phyloP scores from a whole-genome alignment of 2,329 filamentous ascomycete species.

The Talaromyces albobiverticillius region DNA sequence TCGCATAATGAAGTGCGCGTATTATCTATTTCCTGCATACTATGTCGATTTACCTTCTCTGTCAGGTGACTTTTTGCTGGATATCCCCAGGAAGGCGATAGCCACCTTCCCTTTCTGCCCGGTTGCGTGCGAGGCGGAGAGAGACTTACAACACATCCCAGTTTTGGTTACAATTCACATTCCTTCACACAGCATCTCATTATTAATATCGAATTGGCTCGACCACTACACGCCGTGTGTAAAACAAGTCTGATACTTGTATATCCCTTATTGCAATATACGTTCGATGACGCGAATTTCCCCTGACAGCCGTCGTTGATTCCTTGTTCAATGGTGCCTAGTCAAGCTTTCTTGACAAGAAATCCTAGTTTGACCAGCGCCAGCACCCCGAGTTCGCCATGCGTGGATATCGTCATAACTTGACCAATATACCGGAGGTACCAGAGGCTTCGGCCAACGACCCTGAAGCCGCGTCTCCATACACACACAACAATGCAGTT shows the following conservation, averaged over 20 bases:
- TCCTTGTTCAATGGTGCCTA: background rate
- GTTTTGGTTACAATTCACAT: background rate
- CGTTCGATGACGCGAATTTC: background rate
- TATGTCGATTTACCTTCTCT: background rate
- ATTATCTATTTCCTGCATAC: background rate
- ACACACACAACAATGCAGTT: background rate
- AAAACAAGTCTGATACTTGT: background rate
- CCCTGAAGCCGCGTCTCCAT: background rate
- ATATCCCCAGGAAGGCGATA: background rate
- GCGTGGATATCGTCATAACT: slow-evolving; percentile 2
- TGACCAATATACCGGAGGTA: background rate
- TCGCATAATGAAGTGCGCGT: background rate
- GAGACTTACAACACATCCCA: background rate
- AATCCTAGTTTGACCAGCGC: background rate
- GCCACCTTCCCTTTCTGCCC: background rate
- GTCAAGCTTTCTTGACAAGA: background rate
- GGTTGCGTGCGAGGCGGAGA: background rate
- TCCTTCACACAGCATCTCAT: background rate
- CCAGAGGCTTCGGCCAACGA: background rate
- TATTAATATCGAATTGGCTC: background rate
- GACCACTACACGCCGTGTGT: background rate
- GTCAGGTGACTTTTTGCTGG: background rate
- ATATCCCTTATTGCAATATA: background rate
- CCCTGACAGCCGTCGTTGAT: background rate
- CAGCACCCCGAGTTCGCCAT: background rate